A percentile compares a stretch with the other conserved stretches of the same genome.
Conservation (phyloP, 1,139 yeast species). For the Saccharomyces hybrid region DNA sequence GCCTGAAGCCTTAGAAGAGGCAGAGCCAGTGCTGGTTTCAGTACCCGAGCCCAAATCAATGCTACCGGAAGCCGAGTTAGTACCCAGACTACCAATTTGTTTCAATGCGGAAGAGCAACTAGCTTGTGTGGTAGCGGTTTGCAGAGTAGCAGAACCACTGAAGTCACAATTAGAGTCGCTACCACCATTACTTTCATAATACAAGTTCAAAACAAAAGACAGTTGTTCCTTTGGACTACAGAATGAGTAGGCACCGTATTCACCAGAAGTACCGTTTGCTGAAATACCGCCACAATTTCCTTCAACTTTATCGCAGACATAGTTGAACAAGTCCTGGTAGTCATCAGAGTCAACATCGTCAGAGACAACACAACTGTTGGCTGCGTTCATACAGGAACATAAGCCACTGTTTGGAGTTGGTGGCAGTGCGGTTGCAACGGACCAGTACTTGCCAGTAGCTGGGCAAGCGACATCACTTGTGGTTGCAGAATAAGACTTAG, state of each 20-base stretch:
- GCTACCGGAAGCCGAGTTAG: slow-evolving; percentile 37
- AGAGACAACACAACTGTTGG: slow-evolving; percentile 49
- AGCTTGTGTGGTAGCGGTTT: slow-evolving; percentile 46
- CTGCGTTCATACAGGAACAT: slow-evolving; percentile 52
- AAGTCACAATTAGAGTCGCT: slow-evolving; percentile 54
- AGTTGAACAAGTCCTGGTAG: slow-evolving; percentile 50
- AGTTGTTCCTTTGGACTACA: slow-evolving; percentile 57
- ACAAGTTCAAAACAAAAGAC: slow-evolving; percentile 55
- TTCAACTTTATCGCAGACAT: slow-evolving; percentile 46
- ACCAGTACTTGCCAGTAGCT: slow-evolving; percentile 44
- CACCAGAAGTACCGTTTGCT: slow-evolving; percentile 54
- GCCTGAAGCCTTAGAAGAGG: slow-evolving; percentile 10
- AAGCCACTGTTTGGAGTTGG: slow-evolving; percentile 62
- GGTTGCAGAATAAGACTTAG: slow-evolving; percentile 42
- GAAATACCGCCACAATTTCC: slow-evolving; percentile 44
- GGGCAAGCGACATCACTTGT: slow-evolving; percentile 50
- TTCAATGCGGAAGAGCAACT: slow-evolving; percentile 45
- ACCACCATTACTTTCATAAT: slow-evolving; percentile 47
- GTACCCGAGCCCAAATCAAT: slow-evolving; percentile 32
- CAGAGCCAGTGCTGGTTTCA: slow-evolving; percentile 18
- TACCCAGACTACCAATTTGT: slow-evolving; percentile 33
- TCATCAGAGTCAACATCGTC: slow-evolving; percentile 43
- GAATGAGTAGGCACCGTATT: slow-evolving; percentile 60
- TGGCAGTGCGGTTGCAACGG: slow-evolving; percentile 58
- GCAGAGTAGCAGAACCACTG: slow-evolving; percentile 53